A percentile compares a stretch with the other conserved stretches of the same genome.
phyloP scores from a whole-genome alignment of 2,329 filamentous ascomycete genomes.

The Phaeosphaeriaceae sp. region DNA sequence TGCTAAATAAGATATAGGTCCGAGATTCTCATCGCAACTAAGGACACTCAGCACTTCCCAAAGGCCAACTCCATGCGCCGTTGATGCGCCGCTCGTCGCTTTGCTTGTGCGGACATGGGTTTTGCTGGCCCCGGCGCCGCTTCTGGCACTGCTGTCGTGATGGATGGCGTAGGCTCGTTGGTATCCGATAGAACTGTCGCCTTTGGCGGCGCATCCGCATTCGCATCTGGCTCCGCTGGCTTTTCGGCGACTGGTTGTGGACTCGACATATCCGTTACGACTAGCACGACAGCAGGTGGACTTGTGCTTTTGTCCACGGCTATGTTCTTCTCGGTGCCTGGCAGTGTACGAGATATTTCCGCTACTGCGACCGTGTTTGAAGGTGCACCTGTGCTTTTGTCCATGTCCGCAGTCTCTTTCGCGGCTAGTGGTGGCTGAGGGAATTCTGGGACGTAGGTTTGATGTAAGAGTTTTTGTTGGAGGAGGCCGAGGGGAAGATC shows the following conservation, averaged over 20 bases:
- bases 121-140: not conserved
- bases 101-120: constrained; percentile 31
- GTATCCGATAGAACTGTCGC: not conserved
- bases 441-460: constrained; percentile 7
- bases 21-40: not conserved
- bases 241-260: not conserved
- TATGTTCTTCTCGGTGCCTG: not conserved
- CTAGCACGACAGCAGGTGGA: too few species aligned
- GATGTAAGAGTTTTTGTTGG: constrained; percentile 4
- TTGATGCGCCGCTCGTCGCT: constrained; percentile 33
- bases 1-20: too few species aligned
- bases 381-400: not conserved
- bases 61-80: constrained; percentile 35
- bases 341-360: too few species aligned
- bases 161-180: not conserved
- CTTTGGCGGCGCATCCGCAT: not conserved
- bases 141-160: not conserved
- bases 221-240: not conserved
- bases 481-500: constrained; percentile 6
- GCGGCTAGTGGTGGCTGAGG: not conserved
- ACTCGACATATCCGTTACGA: too few species aligned
- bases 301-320: too few species aligned
- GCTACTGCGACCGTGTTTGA: not conserved
- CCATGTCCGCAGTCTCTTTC: not conserved
- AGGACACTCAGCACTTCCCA: constrained; percentile 4